Percentiles rank a stretch among this genome's conserved stretches.
Conservation (phyloP, 2,329 filamentous ascomycete genomes). For the Thielaviopsis punctulata region DNA sequence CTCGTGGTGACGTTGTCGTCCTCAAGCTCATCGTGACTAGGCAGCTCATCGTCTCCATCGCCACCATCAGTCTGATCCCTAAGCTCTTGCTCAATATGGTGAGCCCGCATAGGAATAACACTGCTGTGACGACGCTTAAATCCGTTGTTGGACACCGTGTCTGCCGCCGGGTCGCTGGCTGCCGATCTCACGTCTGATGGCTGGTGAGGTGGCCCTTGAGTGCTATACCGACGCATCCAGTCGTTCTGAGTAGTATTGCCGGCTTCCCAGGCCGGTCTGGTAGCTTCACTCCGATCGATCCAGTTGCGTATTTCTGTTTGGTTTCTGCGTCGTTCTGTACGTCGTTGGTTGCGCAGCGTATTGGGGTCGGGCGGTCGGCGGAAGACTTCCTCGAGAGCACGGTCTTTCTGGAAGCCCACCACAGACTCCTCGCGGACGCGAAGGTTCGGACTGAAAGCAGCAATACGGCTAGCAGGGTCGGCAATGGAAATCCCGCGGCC, state of each 20-base stretch:
- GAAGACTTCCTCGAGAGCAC: slow-evolving; percentile 82
- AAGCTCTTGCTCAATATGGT: slow-evolving; percentile 28
- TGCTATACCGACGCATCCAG: slow-evolving; percentile 36
- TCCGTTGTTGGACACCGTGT: slow-evolving; percentile 38
- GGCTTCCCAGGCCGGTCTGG: slow-evolving; percentile 16
- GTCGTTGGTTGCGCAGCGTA: slow-evolving; percentile 39
- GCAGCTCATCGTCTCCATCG: slow-evolving; percentile 79
- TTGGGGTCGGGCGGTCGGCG: slow-evolving; percentile 50
- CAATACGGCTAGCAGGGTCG: slow-evolving; percentile 36
- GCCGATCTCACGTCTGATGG: slow-evolving; percentile 41
- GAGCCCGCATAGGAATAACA: slow-evolving; percentile 15
- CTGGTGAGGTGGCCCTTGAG: slow-evolving; percentile 29
- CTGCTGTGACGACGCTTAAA: slow-evolving; percentile 14
- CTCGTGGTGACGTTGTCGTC: slow-evolving; percentile 28
- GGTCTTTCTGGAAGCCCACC: slow-evolving; percentile 76
- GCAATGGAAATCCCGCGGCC: slow-evolving; percentile 37
- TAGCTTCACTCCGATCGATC: slow-evolving; percentile 59
- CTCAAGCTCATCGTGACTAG: slow-evolving; percentile 61
- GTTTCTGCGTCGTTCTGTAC: slow-evolving; percentile 52
- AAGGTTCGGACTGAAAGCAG: slow-evolving; percentile 55
- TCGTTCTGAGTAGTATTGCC: slow-evolving; percentile 19
- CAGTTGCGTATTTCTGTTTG: slow-evolving; percentile 73
- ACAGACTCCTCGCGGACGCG: slow-evolving; percentile 73
- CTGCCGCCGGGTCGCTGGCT: slow-evolving; percentile 47
- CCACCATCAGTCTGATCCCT: slow-evolving; percentile 53